Evolutionary conservation across 306 rosid genomes (phyloP), one percentile per base, ranked within the genome.

Genomic region (Inga oerstediana): DNA sequence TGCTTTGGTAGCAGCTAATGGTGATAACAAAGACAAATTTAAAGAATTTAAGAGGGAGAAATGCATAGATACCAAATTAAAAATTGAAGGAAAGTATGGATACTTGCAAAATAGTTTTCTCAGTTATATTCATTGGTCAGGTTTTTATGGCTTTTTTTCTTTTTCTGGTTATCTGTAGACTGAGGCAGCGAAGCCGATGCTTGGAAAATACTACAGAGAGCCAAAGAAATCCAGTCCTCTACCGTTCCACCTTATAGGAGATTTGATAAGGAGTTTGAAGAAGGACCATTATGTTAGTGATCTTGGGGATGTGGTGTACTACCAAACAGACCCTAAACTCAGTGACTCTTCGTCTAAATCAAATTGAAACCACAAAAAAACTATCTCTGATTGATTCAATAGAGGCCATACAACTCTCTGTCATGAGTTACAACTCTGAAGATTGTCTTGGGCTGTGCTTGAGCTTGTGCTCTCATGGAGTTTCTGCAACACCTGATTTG

Each of bases 231-330:
- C 97, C 0, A 82, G 86, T 24, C 93, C 95, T 81, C 69, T 96
- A 11, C 99, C 99, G 2, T 81, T 94, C 79, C 92, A 96, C 83
- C 90, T 96, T 58, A 71, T 94, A 72, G 98, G 93, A 87, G 92
- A 84, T 80, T 90, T 96, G 77, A 43, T 91, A 54, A 88, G 64
- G 87, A 96, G 99, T 92, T 32, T 94, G 89, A 91, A 85, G 83
- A 87, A 85, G 73, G 99, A 96, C 81, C 99, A 96, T 84, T 96
- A 52, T 81, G 99, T 96, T 20, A 90, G 90, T 81, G 97, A 94
- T 79, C 77, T 86, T 22, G 99, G 98, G 56, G 97, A 94, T 79
- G 77, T 96, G 80, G 97, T 96, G 39, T 96, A 92, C 85, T 96
- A 96, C 75, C 90, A 94, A 86, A 90, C 94, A 39, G 97, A 96